These are phyloP conservation scores for Eucommia ulmoides DNA, from an alignment of 257 asterid genomes.

Conservation along the genomic window DNA sequence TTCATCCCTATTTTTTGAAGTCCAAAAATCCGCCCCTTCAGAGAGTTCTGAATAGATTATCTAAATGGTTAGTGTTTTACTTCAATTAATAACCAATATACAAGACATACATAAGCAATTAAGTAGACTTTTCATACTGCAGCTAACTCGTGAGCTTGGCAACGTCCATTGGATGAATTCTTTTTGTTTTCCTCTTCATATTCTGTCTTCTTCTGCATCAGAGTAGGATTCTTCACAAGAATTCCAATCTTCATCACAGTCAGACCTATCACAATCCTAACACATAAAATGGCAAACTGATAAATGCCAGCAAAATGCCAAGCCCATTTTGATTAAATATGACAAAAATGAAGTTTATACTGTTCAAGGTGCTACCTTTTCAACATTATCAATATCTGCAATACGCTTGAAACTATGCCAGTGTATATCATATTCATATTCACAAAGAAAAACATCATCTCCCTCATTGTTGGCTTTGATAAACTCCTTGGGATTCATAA, in stretches of 20 bases:
- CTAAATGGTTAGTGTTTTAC: conserved; percentile 16
- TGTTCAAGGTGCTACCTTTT: conserved; percentile 30
- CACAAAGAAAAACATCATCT: conserved; percentile 90
- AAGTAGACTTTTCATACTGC: conserved; percentile 42
- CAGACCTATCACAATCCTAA: conserved; percentile 60
- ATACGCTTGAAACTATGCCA: conserved; percentile 89
- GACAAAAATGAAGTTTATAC: neutral
- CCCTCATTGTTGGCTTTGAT: conserved; percentile 60
- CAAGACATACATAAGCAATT: conserved; percentile 1
- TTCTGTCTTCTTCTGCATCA: conserved; percentile 32
- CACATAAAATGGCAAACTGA: no score
- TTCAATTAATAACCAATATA: conserved; percentile 12
- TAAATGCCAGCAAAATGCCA: no score
- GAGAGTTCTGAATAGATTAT: conserved; percentile 45
- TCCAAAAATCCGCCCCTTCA: conserved; percentile 64
- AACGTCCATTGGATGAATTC: conserved; percentile 23
- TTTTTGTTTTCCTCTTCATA: conserved; percentile 36
- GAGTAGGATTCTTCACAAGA: conserved; percentile 30
- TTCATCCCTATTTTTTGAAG: conserved; percentile 81
- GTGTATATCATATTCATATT: conserved; percentile 67
- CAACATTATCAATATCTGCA: conserved; percentile 43
- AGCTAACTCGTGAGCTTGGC: conserved; percentile 48
- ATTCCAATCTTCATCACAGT: conserved; percentile 53
- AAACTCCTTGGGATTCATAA: conserved; percentile 62
- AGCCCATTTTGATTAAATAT: no score